Evolutionary conservation across 768 basidiomycete species (phyloP).

Genomic region (Brasilioporus rufonigricans): DNA sequence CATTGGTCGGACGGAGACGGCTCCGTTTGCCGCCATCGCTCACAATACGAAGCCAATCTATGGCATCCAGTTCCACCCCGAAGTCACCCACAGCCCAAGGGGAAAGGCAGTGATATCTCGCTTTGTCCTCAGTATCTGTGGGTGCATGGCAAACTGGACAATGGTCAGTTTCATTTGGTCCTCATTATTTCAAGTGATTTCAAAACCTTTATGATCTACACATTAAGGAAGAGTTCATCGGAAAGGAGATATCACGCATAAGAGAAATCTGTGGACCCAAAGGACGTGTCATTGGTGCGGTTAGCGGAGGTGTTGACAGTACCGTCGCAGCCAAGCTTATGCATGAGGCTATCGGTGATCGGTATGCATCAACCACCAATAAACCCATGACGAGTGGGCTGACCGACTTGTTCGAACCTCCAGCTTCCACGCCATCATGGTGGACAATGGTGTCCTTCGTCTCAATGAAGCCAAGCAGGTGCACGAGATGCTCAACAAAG

Average conservation of each 20-base stretch:
- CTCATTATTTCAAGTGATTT: constrained; percentile 4
- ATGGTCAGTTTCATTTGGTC: constrained; percentile 58
- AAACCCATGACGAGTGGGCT: background rate
- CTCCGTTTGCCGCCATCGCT: constrained; percentile 91
- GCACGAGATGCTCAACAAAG: constrained; percentile 85
- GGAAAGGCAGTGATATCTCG: constrained; percentile 87
- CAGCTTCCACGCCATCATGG: constrained; percentile 99
- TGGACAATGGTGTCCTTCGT: constrained; percentile 96
- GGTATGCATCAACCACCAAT: constrained; percentile 51
- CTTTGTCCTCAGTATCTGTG: constrained; percentile 84
- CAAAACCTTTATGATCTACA: background rate
- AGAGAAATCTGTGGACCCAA: constrained; percentile 90
- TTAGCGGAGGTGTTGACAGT: constrained; percentile 96
- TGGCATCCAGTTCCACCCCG: constrained; percentile 98
- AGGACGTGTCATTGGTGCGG: constrained; percentile 97
- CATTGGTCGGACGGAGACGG: constrained; percentile 82
- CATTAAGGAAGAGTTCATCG: constrained; percentile 89
- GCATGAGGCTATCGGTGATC: constrained; percentile 98
- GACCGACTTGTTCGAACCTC: background rate
- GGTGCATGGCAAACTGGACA: constrained; percentile 82
- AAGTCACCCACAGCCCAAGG: constrained; percentile 90
- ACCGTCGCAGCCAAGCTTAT: constrained; percentile 98
- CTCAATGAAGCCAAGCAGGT: constrained; percentile 90
- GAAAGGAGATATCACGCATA: constrained; percentile 93
- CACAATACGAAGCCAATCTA: constrained; percentile 88